Evolutionary conservation across 2,329 filamentous ascomycete species (phyloP), one percentile per base, ranked within the genome.

Genomic region (Setomelanomma holmii): DNA sequence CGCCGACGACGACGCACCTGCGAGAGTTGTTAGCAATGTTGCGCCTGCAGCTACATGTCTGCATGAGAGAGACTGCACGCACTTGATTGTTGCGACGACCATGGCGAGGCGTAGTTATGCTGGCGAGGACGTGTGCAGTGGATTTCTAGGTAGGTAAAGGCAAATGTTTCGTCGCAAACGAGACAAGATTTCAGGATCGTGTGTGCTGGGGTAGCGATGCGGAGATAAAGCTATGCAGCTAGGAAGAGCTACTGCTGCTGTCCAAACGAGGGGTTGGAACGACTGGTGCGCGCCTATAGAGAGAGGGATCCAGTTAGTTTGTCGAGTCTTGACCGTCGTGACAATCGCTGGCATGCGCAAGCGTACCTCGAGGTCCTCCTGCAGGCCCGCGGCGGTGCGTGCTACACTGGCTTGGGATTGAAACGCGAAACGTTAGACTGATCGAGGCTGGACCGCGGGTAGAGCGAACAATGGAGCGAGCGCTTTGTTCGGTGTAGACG

Each of bases 1-100:
- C 95, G 76, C 95, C 95, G 71, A 99, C 95, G 68, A 99, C 95
- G 72, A 99, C 95, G 81, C 95, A 99, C 81, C 95, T 99, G 59
- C 35, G 53, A 36, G 35, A 34, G 43, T 59, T 50, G 47, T 60
- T 60, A 58, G 57, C 36, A 44, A 33, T 3, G 5, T 8, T 14
- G 5, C 27, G 27, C 36, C 24, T 33, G 35, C 27, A 41, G 16
- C 42, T 40, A 16, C 36, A 21, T 20, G 16, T 24, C 27, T 40
- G 49, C 20, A 20, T 24, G 33, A 17, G 33, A 51, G 48, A 27
- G 39, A 46, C n/a, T 40, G 38, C 30, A 71, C 73, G 55, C 67
- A 76, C 74, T 76, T 76, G 64, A 76, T 76, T 55, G 74, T 76
- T 51, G 73, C 74, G 40, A 75, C 74, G 43, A 75, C 73, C 74